phyloP scores from a whole-genome alignment of 305 asterid genomes.

The Caryopteris hybrid region DNA sequence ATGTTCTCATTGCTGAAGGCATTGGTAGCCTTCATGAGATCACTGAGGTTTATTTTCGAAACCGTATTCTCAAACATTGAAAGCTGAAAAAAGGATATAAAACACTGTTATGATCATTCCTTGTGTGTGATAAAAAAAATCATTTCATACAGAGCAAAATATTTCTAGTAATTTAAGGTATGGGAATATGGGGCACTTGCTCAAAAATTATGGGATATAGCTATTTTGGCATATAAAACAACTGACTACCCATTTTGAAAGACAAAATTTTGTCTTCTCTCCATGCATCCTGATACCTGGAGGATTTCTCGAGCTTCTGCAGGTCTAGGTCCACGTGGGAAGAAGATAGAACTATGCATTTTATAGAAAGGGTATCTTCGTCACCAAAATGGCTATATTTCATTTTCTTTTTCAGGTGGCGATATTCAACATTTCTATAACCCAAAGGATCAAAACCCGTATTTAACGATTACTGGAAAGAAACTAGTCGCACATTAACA shows the following conservation, averaged over 20 bases:
- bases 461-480: neutral
- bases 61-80: conserved; percentile 75
- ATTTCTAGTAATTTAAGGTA: too few relatives aligned
- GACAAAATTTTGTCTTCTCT: neutral
- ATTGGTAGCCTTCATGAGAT: conserved; percentile 86
- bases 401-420: too few relatives aligned
- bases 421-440: neutral
- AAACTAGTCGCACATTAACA: neutral
- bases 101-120: neutral
- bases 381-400: neutral
- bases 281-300: too few relatives aligned
- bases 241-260: neutral
- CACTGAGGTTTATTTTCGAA: conserved; percentile 69
- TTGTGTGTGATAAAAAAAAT: neutral
- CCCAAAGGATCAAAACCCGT: neutral
- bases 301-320: neutral
- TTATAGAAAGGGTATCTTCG: neutral
- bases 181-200: too few relatives aligned
- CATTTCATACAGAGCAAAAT: neutral
- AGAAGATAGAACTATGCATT: neutral
- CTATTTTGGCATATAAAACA: neutral
- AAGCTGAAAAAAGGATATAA: conserved; percentile 45
- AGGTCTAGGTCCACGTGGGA: neutral
- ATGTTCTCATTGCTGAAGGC: conserved; percentile 75
- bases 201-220: neutral